These are phyloP conservation scores for Collybiopsis luxurians DNA, from an alignment of 768 basidiomycete species.

Conservation along the genomic window DNA sequence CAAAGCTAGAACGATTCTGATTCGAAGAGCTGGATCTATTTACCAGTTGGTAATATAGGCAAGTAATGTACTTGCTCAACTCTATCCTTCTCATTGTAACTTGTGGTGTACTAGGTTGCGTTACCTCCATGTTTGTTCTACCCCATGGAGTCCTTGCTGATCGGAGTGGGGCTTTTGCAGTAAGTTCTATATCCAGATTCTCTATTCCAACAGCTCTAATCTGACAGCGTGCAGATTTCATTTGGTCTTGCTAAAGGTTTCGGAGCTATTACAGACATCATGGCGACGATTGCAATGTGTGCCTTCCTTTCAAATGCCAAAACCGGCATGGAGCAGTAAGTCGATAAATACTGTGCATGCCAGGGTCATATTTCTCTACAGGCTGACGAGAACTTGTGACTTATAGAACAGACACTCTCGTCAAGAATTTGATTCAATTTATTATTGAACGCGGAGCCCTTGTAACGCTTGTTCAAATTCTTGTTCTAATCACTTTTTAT, in stretches of 20 bases:
- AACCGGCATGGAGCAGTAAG: constrained; percentile 37
- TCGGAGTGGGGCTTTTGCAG: constrained; percentile 26
- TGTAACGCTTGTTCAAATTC: constrained; percentile 40
- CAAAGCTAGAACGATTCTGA: no score
- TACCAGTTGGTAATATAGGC: constrained; percentile 27
- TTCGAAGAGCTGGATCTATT: not conserved
- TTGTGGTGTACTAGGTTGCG: constrained; percentile 24
- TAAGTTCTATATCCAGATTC: constrained; percentile 12
- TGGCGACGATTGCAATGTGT: constrained; percentile 45
- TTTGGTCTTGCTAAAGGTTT: constrained; percentile 45
- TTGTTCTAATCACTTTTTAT: constrained; percentile 40
- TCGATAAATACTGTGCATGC: not conserved
- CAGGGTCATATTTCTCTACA: not conserved
- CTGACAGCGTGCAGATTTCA: constrained; percentile 27
- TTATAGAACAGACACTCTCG: constrained; percentile 36
- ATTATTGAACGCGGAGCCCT: constrained; percentile 41
- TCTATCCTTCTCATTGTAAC: not conserved
- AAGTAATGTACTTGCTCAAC: constrained; percentile 1
- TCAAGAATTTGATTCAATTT: constrained; percentile 37
- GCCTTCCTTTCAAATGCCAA: constrained; percentile 32
- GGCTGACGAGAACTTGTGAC: constrained; percentile 2
- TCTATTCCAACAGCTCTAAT: not conserved
- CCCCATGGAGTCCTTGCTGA: constrained; percentile 27
- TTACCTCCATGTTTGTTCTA: constrained; percentile 31
- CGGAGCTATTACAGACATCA: constrained; percentile 38